Conservation (phyloP, 352 stramenopile genomes). For the Blastocystis sp. region DNA sequence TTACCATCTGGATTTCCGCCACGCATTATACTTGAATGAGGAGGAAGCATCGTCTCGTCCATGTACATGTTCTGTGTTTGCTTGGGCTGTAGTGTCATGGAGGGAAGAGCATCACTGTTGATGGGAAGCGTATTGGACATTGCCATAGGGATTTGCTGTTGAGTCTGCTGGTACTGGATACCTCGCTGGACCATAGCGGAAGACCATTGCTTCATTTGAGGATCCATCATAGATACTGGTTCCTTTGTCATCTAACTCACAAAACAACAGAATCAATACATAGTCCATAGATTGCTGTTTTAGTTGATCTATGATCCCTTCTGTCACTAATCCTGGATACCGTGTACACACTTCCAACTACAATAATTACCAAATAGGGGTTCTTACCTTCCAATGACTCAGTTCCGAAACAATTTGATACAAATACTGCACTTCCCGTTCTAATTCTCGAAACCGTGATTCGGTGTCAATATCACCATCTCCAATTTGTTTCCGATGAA, state of each 20-base stretch:
- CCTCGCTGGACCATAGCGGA: not conserved
- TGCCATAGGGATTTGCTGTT: not conserved
- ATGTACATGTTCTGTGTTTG: not conserved
- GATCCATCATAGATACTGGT: not conserved
- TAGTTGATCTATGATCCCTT: not conserved
- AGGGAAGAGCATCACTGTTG: not conserved
- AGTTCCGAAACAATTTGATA: not conserved
- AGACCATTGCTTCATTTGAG: not conserved
- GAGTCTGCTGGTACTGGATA: slow-evolving; percentile 1
- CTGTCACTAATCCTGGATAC: not conserved
- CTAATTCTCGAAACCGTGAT: not conserved
- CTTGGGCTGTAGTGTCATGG: not conserved
- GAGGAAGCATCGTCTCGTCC: not conserved
- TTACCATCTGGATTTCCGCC: not conserved
- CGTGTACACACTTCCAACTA: slow-evolving; percentile 18
- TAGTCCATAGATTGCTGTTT: not conserved
- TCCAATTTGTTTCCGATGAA: slow-evolving; percentile 52
- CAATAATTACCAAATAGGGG: not conserved
- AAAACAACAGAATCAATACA: not conserved
- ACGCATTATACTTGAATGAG: not conserved
- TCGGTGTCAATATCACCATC: slow-evolving; percentile 37
- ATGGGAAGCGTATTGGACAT: not conserved
- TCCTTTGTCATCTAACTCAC: not conserved
- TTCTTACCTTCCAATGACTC: slow-evolving; percentile 2
- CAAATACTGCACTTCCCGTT: slow-evolving; percentile 28